Percentiles rank a stretch among this genome's conserved stretches.
Conservation (phyloP, 352 stramenopile species). For the Globisporangium alternatum region DNA sequence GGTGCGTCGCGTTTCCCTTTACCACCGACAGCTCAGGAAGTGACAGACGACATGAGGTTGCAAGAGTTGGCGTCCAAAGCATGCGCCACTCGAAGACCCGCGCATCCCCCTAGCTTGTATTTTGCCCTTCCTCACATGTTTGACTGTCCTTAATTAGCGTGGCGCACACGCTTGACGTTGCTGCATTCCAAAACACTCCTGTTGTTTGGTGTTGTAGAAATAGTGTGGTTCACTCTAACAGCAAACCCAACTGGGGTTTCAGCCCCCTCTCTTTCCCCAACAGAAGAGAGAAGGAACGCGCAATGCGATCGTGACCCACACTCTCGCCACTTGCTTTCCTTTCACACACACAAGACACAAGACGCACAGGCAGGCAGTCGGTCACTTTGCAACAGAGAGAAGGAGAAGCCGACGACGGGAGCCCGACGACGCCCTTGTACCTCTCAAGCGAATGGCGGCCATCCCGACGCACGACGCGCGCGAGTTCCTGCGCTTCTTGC, state of each 20-base stretch:
- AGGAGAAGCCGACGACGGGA: background rate
- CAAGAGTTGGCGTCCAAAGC: too few species aligned
- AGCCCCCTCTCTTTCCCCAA: too few species aligned
- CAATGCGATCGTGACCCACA: background rate
- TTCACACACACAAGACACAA: background rate
- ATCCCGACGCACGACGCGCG: constrained; percentile 19
- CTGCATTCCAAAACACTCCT: too few species aligned
- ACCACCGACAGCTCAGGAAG: background rate
- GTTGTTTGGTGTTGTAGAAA: background rate
- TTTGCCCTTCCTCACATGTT: too few species aligned
- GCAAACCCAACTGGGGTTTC: background rate
- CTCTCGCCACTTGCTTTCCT: background rate
- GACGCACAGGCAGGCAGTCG: background rate
- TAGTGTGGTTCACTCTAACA: background rate
- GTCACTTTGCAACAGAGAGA: constrained; percentile 2
- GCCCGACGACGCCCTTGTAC: background rate
- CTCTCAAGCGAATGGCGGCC: constrained; percentile 12
- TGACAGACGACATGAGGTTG: background rate
- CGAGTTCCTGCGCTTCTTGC: constrained; percentile 21
- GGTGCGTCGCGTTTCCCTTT: background rate
- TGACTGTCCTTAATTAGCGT: too few species aligned
- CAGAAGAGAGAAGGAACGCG: background rate
- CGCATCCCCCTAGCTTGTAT: too few species aligned
- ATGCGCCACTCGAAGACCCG: too few species aligned
- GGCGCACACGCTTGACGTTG: too few species aligned